A percentile compares a stretch with the other conserved stretches of the same genome.
These are phyloP conservation scores for Phoenix roebelenii DNA, from an alignment of 176 grass and related monocot genomes.

Conservation along the genomic window DNA sequence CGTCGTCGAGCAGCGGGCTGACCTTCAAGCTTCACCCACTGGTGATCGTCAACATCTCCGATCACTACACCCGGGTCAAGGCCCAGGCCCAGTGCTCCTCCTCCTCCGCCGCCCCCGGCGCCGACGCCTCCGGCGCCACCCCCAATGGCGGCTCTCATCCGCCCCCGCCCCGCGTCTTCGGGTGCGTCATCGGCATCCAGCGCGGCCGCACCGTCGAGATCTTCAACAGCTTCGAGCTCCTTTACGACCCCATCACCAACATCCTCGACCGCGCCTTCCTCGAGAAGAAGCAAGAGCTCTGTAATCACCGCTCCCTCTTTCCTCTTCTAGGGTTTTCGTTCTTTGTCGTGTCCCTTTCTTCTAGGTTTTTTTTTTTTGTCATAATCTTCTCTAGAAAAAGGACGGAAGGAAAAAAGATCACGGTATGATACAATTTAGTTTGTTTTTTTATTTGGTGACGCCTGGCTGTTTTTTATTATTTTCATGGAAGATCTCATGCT, in stretches of 20 bases:
- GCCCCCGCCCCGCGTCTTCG: conserved; percentile 52
- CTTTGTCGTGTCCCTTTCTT: background rate
- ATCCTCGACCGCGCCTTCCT: conserved; percentile 90
- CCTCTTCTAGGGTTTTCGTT: background rate
- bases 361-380: too few relatives aligned
- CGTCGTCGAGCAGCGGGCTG: conserved; percentile 75
- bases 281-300: conserved; percentile 98
- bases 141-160: background rate
- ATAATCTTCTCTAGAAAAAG: too few relatives aligned
- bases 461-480: too few relatives aligned
- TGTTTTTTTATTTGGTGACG: too few relatives aligned
- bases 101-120: conserved; percentile 1
- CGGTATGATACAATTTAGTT: too few relatives aligned
- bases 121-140: conserved; percentile 2
- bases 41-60: conserved; percentile 97
- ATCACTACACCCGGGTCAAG: conserved; percentile 95
- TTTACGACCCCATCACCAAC: conserved; percentile 64
- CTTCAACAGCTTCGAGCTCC: conserved; percentile 99
- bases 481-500: too few relatives aligned
- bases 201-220: conserved; percentile 91
- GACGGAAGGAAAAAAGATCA: too few relatives aligned
- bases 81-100: conserved; percentile 48
- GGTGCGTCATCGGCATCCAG: conserved; percentile 94
- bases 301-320: conserved; percentile 23
- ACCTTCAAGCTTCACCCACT: conserved; percentile 98